Conservation (phyloP, 75 land plant species). For the Pinus taeda region DNA sequence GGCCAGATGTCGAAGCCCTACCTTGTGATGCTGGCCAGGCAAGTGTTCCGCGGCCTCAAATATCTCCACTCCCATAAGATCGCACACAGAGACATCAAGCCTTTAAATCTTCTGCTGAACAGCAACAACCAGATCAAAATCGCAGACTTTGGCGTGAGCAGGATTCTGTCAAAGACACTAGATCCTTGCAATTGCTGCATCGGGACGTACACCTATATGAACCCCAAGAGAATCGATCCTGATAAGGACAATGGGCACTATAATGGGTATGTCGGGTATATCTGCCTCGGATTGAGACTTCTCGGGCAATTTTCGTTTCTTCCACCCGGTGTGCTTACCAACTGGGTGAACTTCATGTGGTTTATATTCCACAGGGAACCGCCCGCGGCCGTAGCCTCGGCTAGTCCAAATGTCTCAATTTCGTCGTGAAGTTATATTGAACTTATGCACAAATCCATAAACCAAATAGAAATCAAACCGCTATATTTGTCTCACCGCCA, state of each 20-base stretch:
- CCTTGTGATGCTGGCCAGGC: conserved; percentile 32
- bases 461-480: too few relatives aligned
- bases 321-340: conserved; percentile 22
- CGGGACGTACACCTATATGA: conserved; percentile 85
- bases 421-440: too few relatives aligned
- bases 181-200: conserved; percentile 65
- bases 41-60: conserved; percentile 40
- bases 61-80: conserved; percentile 63
- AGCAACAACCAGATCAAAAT: conserved; percentile 57
- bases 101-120: conserved; percentile 74
- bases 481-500: too few relatives aligned
- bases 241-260: conserved; percentile 52
- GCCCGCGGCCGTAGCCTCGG: conserved; percentile 40
- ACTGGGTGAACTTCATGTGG: conserved; percentile 73
- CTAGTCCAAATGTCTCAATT: conserved; percentile 14
- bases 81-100: conserved; percentile 92
- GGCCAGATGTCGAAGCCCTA: conserved; percentile 9
- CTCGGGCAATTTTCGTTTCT: conserved; percentile 33
- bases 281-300: conserved; percentile 56
- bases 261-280: conserved; percentile 21
- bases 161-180: conserved; percentile 40
- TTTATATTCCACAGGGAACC: conserved; percentile 65
- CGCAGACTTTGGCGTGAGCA: conserved; percentile 77
- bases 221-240: conserved; percentile 80
- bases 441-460: too few relatives aligned